Evolutionary conservation across 176 grass and related monocot genomes (phyloP), one percentile per base, ranked within the genome.

Genomic region (Luzula sylvatica): DNA sequence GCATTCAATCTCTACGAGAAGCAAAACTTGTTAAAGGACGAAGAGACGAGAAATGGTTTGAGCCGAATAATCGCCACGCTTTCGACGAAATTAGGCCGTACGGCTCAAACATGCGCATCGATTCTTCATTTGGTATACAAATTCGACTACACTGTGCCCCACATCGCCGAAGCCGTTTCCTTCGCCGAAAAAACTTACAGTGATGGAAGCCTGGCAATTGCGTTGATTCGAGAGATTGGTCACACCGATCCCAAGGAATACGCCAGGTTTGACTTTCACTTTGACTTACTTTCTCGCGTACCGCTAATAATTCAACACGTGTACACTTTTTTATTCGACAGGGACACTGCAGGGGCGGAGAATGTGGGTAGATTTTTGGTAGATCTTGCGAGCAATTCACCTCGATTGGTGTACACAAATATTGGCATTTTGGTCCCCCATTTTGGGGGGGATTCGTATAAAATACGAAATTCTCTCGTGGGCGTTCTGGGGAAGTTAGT

Each of bases 401-500:
- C 90, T 61, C 88, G 75, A 56, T 74, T 96, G 46, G 72, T 96
- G 63, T 96, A 80, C 62, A 96, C 84, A 43, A 96, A 89, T 70
- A 47, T 96, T 1, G 90, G 90, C 32, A 67, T 96, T 72, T 46
- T 96, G 25, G 43, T 96, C 58, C 84, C 84, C 67, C 84, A 96
- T 71, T 96, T 96, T 65, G 84, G 84, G 65, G 90, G 90, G 5
- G 90, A 96, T 8, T 96, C 90, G 5, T 96, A 86, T 68, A 96
- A 96, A 67, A 96, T 96, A 53, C 88, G 90, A 70, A 96, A 89
- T 79, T 74, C 90, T 58, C 90, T 96, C 58, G 81, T 96, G 72
- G 77, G 77, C 52, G 84, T 96, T 28, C 68, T 96, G 65, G 90
- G 90, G 39, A 96, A 86, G 77, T 62, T 96, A 43, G 74, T 71